These are phyloP conservation scores for Nannizzia gypsea DNA, from an alignment of 2,329 filamentous ascomycete species.

Conservation along the genomic window DNA sequence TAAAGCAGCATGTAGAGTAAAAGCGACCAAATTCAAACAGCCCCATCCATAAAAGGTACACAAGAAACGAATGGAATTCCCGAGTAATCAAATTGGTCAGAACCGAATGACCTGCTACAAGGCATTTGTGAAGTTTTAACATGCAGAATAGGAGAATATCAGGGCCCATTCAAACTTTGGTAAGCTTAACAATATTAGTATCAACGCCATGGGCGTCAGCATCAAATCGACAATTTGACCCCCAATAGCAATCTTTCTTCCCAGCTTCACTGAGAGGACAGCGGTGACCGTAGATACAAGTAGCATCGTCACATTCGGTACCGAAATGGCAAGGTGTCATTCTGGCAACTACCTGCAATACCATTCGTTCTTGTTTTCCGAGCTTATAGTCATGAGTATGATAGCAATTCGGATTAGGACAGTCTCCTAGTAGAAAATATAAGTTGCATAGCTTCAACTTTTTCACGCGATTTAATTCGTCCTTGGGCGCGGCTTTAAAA, in stretches of 20 bases:
- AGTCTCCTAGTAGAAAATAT: conserved; percentile 47
- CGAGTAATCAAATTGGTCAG: background rate
- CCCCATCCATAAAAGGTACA: background rate
- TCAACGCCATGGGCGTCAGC: conserved; percentile 48
- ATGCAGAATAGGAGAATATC: background rate
- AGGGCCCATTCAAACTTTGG: conserved; percentile 10
- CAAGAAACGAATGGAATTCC: background rate
- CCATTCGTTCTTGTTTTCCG: conserved; percentile 41
- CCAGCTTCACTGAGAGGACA: conserved; percentile 45
- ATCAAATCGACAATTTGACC: conserved; percentile 47
- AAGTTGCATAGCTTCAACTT: conserved; percentile 53
- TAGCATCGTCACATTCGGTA: conserved; percentile 44
- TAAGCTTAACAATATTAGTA: conserved; percentile 40
- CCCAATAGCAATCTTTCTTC: conserved; percentile 46
- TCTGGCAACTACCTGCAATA: conserved; percentile 47
- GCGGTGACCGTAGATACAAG: conserved; percentile 53
- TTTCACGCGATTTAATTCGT: conserved; percentile 49
- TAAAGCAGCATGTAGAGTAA: background rate
- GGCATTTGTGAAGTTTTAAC: background rate
- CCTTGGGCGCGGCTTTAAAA: conserved; percentile 41
- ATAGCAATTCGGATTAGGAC: conserved; percentile 44
- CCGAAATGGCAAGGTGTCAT: conserved; percentile 52
- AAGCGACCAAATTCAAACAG: background rate
- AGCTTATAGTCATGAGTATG: conserved; percentile 45
- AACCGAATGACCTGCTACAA: background rate